Evolutionary conservation across 2,329 filamentous ascomycete species (phyloP).

Genomic region (Pseudocercospora musae): DNA sequence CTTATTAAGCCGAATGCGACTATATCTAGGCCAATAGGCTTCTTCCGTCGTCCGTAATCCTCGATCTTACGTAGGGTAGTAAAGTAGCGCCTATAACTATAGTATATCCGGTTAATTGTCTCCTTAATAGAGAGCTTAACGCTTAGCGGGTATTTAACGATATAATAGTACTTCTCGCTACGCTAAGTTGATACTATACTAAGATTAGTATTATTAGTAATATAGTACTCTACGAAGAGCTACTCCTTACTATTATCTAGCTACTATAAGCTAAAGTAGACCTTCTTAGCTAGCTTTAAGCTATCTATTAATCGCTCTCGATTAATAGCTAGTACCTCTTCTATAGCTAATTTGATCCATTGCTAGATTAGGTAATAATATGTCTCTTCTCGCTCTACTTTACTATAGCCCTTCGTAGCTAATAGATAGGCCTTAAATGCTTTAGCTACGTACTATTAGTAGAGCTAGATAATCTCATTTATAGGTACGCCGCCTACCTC

Average conservation of each 20-base stretch:
- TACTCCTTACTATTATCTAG: not conserved
- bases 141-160: slow-evolving; percentile 3
- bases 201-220: not conserved
- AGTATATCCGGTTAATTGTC: slow-evolving; percentile 8
- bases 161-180: not conserved
- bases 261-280: not conserved
- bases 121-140: slow-evolving; percentile 12
- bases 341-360: not conserved
- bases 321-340: not conserved
- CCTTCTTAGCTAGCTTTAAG: not conserved
- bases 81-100: slow-evolving; percentile 9
- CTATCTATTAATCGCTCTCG: too few relatives aligned
- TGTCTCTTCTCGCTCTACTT: not conserved
- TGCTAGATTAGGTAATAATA: not conserved
- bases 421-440: not conserved
- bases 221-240: not conserved
- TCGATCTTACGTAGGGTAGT: not conserved
- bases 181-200: not conserved
- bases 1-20: slow-evolving; percentile 8
- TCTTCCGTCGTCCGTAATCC: slow-evolving; percentile 1
- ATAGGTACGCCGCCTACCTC: slow-evolving; percentile 7
- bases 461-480: slow-evolving; percentile 7
- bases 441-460: not conserved
- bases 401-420: not conserved
- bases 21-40: slow-evolving; percentile 7